Evolutionary conservation across 108 stramenopile genomes (phyloP).

Genomic region (Mediolabrus comicus): DNA sequence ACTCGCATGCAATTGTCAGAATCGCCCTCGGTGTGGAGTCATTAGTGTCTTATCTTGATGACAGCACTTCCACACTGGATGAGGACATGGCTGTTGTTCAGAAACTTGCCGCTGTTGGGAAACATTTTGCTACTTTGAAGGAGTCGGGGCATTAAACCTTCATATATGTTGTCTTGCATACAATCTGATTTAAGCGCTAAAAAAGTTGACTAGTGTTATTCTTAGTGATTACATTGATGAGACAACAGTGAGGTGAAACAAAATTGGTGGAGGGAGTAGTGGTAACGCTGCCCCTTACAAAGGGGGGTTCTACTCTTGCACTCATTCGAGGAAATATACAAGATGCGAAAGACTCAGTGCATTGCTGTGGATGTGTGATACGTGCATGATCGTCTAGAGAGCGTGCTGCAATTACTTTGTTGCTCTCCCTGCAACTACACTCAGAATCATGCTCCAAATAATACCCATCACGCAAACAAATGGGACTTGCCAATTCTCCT

Average conservation of each 20-base stretch:
- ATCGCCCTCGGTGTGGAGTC: conserved; percentile 70
- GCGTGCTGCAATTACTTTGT: not conserved
- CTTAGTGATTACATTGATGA: not conserved
- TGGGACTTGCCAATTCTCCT: conserved; percentile 47
- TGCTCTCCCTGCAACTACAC: conserved; percentile 21
- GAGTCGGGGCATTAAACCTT: not conserved
- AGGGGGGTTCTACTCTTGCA: not conserved
- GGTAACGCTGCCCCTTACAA: not conserved
- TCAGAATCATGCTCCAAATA: conserved; percentile 42
- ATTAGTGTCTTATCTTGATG: conserved; percentile 49
- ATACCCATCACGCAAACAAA: conserved; percentile 40
- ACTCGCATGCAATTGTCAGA: conserved; percentile 63
- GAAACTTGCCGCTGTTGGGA: conserved; percentile 59
- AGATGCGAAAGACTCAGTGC: not conserved
- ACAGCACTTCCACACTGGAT: conserved; percentile 29
- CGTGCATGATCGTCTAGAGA: too few species aligned
- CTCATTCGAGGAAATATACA: not conserved
- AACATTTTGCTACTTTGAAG: conserved; percentile 30
- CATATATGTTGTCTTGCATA: not conserved
- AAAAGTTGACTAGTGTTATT: too few species aligned
- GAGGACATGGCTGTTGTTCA: conserved; percentile 48
- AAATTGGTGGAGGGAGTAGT: not conserved
- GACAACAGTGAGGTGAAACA: not conserved
- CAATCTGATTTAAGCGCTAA: not conserved
- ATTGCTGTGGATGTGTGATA: not conserved